phyloP scores from a whole-genome alignment of 1,284 basidiomycete species.

The Puccinia novopanici region DNA sequence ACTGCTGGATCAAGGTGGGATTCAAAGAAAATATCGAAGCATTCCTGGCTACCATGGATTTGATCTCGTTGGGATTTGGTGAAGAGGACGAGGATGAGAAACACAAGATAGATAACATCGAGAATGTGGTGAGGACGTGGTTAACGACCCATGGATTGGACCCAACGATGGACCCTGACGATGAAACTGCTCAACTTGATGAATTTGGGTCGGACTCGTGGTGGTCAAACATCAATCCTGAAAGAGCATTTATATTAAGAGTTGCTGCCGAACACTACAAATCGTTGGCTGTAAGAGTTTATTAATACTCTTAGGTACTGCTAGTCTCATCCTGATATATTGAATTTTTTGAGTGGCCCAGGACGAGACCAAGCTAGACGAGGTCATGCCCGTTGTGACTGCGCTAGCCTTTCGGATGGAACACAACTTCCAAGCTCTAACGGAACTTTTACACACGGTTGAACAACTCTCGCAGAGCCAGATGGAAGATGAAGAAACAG shows the following conservation, averaged over 20 bases:
- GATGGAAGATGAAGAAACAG: constrained; percentile 62
- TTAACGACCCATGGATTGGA: constrained; percentile 71
- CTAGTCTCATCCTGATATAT: neutral
- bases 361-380: constrained; percentile 72
- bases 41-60: constrained; percentile 33
- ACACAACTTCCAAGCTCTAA: constrained; percentile 64
- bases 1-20: constrained; percentile 64
- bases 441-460: constrained; percentile 65
- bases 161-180: constrained; percentile 67
- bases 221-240: constrained; percentile 76
- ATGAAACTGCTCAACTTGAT: constrained; percentile 70
- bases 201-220: constrained; percentile 75
- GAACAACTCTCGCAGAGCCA: constrained; percentile 62
- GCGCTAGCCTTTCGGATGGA: constrained; percentile 84
- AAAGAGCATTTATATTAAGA: constrained; percentile 79
- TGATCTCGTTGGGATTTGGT: constrained; percentile 31
- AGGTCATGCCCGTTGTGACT: constrained; percentile 81
- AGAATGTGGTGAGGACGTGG: constrained; percentile 52
- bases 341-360: constrained; percentile 51
- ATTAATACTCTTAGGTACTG: neutral
- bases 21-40: constrained; percentile 37
- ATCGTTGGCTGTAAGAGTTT: constrained; percentile 62
- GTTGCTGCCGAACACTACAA: constrained; percentile 81
- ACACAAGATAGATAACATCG: constrained; percentile 34
- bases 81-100: constrained; percentile 44